Conservation (phyloP, 164 flowering plant genomes). For the Vitis labrusca region DNA sequence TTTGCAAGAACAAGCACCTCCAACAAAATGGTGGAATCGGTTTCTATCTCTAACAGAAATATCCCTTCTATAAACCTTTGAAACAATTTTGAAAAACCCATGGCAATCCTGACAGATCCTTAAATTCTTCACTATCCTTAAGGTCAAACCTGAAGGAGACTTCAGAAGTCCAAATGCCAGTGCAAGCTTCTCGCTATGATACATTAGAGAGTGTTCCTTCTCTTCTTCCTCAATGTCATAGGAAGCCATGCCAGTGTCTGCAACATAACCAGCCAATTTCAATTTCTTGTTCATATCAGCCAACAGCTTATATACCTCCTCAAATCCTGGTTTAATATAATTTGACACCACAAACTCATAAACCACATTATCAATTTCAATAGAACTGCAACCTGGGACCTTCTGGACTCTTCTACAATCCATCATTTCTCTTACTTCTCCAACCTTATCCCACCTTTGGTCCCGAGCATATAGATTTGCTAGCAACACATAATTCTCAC, state of each 20-base stretch:
- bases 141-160: slow-evolving; percentile 13
- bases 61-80: slow-evolving; percentile 23
- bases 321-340: slow-evolving; percentile 7
- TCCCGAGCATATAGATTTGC: slow-evolving; percentile 28
- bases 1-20: slow-evolving; percentile 30
- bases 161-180: slow-evolving; percentile 27
- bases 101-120: slow-evolving; percentile 36
- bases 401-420: slow-evolving; percentile 13
- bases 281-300: slow-evolving; percentile 18
- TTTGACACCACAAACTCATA: slow-evolving; percentile 30
- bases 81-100: slow-evolving; percentile 26
- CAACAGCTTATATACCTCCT: slow-evolving; percentile 22
- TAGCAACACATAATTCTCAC: slow-evolving; percentile 24
- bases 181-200: slow-evolving; percentile 37
- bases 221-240: slow-evolving; percentile 35
- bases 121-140: slow-evolving; percentile 32
- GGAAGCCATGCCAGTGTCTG: slow-evolving; percentile 24
- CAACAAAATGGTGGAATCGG: slow-evolving; percentile 30
- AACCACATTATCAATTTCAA: slow-evolving; percentile 25
- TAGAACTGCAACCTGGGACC: slow-evolving; percentile 29
- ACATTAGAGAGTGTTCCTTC: slow-evolving; percentile 26
- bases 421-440: slow-evolving; percentile 26
- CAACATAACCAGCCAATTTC: slow-evolving; percentile 22
- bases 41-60: slow-evolving; percentile 28
- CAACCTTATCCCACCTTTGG: slow-evolving; percentile 22